Evolutionary conservation across 2,329 filamentous ascomycete genomes (phyloP).

Genomic region (Microthyrium microscopicum): DNA sequence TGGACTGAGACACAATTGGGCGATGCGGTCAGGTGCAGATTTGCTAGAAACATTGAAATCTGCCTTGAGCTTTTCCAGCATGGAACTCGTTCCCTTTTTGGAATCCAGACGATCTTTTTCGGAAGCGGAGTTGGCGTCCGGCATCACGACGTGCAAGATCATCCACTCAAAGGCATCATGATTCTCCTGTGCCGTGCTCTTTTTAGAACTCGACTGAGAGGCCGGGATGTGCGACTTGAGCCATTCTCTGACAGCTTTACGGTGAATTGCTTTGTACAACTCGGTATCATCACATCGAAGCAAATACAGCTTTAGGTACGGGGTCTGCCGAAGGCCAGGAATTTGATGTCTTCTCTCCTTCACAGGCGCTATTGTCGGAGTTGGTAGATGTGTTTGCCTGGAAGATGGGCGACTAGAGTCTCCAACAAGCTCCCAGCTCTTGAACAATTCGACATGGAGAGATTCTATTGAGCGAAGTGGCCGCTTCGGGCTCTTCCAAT

Average conservation of each 20-base stretch:
- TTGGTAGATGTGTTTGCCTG: conserved; percentile 4
- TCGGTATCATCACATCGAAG: conserved; percentile 93
- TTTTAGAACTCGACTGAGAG: conserved; percentile 35
- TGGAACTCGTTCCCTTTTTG: conserved; percentile 47
- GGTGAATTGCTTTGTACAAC: conserved; percentile 65
- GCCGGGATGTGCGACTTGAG: conserved; percentile 58
- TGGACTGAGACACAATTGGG: conserved; percentile 51
- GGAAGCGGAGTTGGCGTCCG: conserved; percentile 59
- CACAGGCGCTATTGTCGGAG: conserved; percentile 9
- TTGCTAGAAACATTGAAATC: conserved; percentile 79
- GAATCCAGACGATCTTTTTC: conserved; percentile 32
- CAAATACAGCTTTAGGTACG: conserved; percentile 81
- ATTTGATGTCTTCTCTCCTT: conserved; percentile 74
- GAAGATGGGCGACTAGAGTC: conserved; percentile 15
- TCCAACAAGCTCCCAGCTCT: conserved; percentile 31
- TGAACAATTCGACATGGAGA: conserved; percentile 76
- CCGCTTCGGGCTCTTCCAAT: conserved; percentile 90
- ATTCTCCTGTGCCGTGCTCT: conserved; percentile 56
- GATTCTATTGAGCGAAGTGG: conserved; percentile 87
- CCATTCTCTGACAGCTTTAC: conserved; percentile 77
- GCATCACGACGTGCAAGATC: conserved; percentile 79
- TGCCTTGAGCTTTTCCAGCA: conserved; percentile 74
- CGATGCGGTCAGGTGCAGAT: conserved; percentile 55
- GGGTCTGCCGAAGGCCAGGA: conserved; percentile 77
- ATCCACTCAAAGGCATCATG: conserved; percentile 96